A percentile compares a stretch with the other conserved stretches of the same genome.
Conservation (phyloP, 164 flowering plant genomes). For the Vitis rotundifolia region DNA sequence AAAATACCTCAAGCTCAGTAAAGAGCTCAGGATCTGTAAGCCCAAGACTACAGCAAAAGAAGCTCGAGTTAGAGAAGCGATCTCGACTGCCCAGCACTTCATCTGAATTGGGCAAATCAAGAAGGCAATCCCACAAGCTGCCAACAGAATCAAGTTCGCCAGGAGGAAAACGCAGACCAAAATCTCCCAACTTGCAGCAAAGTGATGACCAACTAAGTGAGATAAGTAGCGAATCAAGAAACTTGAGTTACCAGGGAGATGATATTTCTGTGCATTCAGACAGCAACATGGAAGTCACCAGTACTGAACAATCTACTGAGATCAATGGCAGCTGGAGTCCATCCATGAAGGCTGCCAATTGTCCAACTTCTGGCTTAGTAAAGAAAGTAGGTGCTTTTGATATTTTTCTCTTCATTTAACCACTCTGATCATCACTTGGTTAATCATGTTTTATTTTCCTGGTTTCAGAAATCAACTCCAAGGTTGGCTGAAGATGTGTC, state of each 20-base stretch:
- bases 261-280: slow-evolving; percentile 46
- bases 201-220: slow-evolving; percentile 60
- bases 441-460: background rate
- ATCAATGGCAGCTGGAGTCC: slow-evolving; percentile 29
- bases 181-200: slow-evolving; percentile 31
- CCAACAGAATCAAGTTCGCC: slow-evolving; percentile 60
- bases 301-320: slow-evolving; percentile 33
- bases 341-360: slow-evolving; percentile 19
- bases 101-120: slow-evolving; percentile 57
- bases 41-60: slow-evolving; percentile 75
- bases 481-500: slow-evolving; percentile 27
- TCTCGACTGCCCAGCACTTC: slow-evolving; percentile 58
- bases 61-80: slow-evolving; percentile 61
- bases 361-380: slow-evolving; percentile 17
- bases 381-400: slow-evolving; percentile 22
- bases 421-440: background rate
- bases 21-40: slow-evolving; percentile 61
- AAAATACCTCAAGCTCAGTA: slow-evolving; percentile 29
- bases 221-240: slow-evolving; percentile 47
- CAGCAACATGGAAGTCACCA: slow-evolving; percentile 40
- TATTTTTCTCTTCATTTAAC: background rate
- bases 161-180: slow-evolving; percentile 52
- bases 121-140: slow-evolving; percentile 48
- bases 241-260: slow-evolving; percentile 50
- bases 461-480: slow-evolving; percentile 30